Evolutionary conservation across 1,284 basidiomycete genomes (phyloP).

Genomic region (Cryptococcus floricola): DNA sequence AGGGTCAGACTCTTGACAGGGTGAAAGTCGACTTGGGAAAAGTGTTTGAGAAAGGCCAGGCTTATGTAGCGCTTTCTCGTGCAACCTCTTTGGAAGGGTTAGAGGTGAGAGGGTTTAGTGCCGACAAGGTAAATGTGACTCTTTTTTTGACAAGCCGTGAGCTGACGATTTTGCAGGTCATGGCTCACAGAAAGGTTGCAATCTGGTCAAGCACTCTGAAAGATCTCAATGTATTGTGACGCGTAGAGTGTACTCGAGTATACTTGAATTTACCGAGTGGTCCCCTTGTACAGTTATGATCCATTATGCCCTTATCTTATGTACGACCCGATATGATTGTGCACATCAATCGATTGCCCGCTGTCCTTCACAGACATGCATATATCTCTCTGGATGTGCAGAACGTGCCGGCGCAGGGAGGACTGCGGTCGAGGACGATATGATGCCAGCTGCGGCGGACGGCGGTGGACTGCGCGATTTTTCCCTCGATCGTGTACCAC

Average conservation of each 20-base stretch:
- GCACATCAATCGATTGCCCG: too few species aligned
- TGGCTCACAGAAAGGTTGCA: constrained; percentile 57
- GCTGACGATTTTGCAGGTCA: constrained; percentile 52
- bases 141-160: not conserved
- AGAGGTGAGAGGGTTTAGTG: constrained; percentile 82
- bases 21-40: constrained; percentile 52
- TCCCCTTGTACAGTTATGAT: too few species aligned
- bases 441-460: not conserved
- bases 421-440: too few species aligned
- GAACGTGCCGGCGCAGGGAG: too few species aligned
- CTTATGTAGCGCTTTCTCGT: constrained; percentile 92
- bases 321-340: too few species aligned
- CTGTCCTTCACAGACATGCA: too few species aligned
- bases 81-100: constrained; percentile 87
- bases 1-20: constrained; percentile 65
- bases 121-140: constrained; percentile 61
- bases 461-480: not conserved
- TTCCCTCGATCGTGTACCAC: not conserved
- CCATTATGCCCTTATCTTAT: too few species aligned
- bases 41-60: constrained; percentile 77
- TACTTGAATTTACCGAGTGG: too few species aligned
- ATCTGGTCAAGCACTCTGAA: constrained; percentile 31
- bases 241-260: too few species aligned
- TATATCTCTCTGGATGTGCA: too few species aligned
- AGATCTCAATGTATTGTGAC: constrained; percentile 17